Evolutionary conservation across 306 rosid genomes (phyloP).

Genomic region (Senna tora): DNA sequence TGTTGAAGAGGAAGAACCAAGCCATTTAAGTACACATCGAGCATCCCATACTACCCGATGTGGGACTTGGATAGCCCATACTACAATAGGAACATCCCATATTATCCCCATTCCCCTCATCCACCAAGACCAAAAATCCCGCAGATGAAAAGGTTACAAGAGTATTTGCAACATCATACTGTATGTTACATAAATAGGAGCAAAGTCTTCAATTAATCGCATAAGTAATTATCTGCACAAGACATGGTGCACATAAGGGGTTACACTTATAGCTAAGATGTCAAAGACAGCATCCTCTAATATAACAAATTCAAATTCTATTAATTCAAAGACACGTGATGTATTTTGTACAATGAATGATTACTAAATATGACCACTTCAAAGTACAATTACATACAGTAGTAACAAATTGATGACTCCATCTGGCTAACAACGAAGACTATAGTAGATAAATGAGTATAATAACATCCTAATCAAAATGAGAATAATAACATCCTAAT

Average conservation of each 20-base stretch:
- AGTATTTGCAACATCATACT: not conserved
- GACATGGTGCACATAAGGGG: conserved; percentile 9
- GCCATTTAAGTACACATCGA: too few relatives aligned
- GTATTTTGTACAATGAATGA: conserved; percentile 22
- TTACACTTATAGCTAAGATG: conserved; percentile 11
- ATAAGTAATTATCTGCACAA: conserved; percentile 15
- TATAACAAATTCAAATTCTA: not conserved
- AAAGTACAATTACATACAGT: conserved; percentile 8
- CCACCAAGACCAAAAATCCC: conserved; percentile 25
- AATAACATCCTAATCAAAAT: conserved; percentile 34
- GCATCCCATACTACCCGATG: too few relatives aligned
- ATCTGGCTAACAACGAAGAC: not conserved
- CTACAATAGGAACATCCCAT: too few relatives aligned
- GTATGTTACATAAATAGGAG: conserved; percentile 12
- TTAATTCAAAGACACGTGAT: not conserved
- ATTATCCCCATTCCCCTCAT: too few relatives aligned
- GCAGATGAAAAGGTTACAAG: conserved; percentile 17
- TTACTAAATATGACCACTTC: not conserved
- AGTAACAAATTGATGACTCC: not conserved
- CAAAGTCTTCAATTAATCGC: conserved; percentile 20
- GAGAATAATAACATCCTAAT: conserved; percentile 29
- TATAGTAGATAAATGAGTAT: conserved; percentile 2
- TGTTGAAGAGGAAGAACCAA: too few relatives aligned
- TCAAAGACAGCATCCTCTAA: conserved; percentile 21
- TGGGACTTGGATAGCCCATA: too few relatives aligned